phyloP scores from a whole-genome alignment of 192 early-diverging fungal species.

The Mortierella hygrophila region DNA sequence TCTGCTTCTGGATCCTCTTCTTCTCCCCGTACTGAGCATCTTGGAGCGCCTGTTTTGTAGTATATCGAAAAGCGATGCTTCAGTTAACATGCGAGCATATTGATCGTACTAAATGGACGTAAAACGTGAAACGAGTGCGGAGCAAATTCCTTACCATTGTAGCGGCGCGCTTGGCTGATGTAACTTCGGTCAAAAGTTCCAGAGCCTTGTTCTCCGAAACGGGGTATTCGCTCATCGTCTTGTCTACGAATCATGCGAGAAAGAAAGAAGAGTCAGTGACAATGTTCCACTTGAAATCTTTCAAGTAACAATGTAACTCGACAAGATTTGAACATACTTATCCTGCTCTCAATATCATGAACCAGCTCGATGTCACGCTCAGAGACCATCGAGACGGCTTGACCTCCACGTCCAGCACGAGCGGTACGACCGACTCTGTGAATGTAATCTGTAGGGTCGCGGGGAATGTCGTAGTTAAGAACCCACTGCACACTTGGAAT shows the following conservation, averaged over 20 bases:
- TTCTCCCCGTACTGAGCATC: slow-evolving; percentile 64
- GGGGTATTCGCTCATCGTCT: slow-evolving; percentile 82
- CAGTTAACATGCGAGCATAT: not conserved
- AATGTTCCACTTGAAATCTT: not conserved
- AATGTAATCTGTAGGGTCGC: slow-evolving; percentile 96
- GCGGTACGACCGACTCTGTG: slow-evolving; percentile 99
- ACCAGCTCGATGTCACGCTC: slow-evolving; percentile 90
- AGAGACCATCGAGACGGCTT: slow-evolving; percentile 88
- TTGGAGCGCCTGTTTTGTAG: slow-evolving; percentile 58
- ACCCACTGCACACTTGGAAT: slow-evolving; percentile 95
- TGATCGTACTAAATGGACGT: not conserved
- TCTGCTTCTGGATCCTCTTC: slow-evolving; percentile 73
- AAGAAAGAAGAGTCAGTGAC: not conserved
- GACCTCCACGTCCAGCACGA: slow-evolving; percentile 93
- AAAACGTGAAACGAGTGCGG: not conserved
- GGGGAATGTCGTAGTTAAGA: slow-evolving; percentile 95
- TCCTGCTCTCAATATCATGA: slow-evolving; percentile 91
- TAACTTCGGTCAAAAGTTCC: slow-evolving; percentile 87
- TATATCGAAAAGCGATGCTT: not conserved
- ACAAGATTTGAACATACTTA: slow-evolving; percentile 60
- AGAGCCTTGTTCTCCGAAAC: slow-evolving; percentile 88
- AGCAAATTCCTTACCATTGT: slow-evolving; percentile 72
- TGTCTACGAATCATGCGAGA: slow-evolving; percentile 61
- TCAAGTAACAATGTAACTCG: not conserved
- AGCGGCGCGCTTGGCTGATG: slow-evolving; percentile 89